A percentile compares a stretch with the other conserved stretches of the same genome.
Conservation (phyloP, 2,329 filamentous ascomycete genomes). For the Cryphonectria radicalis region DNA sequence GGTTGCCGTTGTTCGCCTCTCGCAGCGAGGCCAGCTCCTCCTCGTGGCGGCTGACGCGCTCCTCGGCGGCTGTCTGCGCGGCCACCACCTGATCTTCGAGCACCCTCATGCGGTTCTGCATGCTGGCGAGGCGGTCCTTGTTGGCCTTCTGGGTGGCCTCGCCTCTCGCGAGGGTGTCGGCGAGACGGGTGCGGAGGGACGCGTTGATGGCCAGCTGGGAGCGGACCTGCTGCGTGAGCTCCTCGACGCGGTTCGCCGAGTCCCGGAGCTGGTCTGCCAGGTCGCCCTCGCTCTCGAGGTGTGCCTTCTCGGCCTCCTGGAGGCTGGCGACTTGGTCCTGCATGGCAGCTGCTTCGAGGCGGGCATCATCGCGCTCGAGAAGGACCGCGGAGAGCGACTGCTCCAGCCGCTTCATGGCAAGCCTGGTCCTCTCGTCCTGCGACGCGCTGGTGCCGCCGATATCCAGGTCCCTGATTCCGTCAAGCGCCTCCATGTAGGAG, state of each 20-base stretch:
- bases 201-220: slow-evolving; percentile 80
- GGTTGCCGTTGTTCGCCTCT: slow-evolving; percentile 76
- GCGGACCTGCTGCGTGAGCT: slow-evolving; percentile 77
- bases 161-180: slow-evolving; percentile 79
- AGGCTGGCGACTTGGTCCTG: slow-evolving; percentile 64
- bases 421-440: slow-evolving; percentile 62
- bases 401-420: slow-evolving; percentile 69
- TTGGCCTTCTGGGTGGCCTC: slow-evolving; percentile 83
- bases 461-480: slow-evolving; percentile 69
- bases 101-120: slow-evolving; percentile 78
- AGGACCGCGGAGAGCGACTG: slow-evolving; percentile 70
- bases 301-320: slow-evolving; percentile 58
- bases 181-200: slow-evolving; percentile 74
- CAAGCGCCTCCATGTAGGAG: slow-evolving; percentile 69
- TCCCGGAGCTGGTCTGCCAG: slow-evolving; percentile 72
- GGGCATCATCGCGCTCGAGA: slow-evolving; percentile 73
- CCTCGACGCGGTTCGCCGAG: slow-evolving; percentile 77
- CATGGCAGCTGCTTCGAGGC: slow-evolving; percentile 66
- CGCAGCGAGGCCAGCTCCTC: slow-evolving; percentile 78
- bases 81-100: slow-evolving; percentile 84
- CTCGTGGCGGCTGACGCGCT: slow-evolving; percentile 80
- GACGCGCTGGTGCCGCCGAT: slow-evolving; percentile 41
- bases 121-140: slow-evolving; percentile 77
- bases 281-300: slow-evolving; percentile 63
- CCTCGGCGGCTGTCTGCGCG: slow-evolving; percentile 86